Evolutionary conservation across 148 eudicot genomes (phyloP).

Genomic region (Heliosperma pusillum): DNA sequence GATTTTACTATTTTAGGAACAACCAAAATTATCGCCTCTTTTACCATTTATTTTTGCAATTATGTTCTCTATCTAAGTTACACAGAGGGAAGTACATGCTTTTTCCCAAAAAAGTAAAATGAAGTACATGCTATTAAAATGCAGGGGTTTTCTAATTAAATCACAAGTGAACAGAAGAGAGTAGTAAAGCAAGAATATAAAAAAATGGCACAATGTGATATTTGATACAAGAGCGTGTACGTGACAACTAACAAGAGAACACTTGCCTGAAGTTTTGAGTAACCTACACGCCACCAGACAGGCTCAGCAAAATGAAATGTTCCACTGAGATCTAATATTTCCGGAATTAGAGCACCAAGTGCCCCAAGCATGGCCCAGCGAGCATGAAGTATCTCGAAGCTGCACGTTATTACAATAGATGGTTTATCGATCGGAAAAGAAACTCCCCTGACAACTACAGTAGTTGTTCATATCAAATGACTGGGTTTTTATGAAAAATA

Average conservation of each 20-base stretch:
- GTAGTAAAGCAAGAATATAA: not conserved
- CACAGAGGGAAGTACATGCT: too few relatives aligned
- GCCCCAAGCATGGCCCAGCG: constrained; percentile 99
- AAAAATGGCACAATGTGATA: not conserved
- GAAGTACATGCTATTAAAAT: not conserved
- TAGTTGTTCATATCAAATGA: too few relatives aligned
- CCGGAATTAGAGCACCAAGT: constrained; percentile 93
- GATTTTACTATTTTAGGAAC: too few relatives aligned
- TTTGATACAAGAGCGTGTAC: not conserved
- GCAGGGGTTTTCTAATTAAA: not conserved
- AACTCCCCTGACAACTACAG: too few relatives aligned
- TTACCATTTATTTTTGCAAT: too few relatives aligned
- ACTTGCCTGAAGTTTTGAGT: constrained; percentile 88
- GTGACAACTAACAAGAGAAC: not conserved
- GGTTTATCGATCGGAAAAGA: not conserved
- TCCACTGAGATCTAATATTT: constrained; percentile 63
- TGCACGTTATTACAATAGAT: constrained; percentile 32
- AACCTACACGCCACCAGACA: constrained; percentile 99
- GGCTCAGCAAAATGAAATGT: constrained; percentile 88
- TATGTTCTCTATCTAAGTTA: too few relatives aligned
- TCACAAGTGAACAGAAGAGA: not conserved
- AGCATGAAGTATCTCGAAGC: constrained; percentile 94
- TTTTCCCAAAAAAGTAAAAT: too few relatives aligned
- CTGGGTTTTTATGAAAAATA: not conserved
- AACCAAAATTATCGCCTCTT: too few relatives aligned